Percentiles rank a stretch among this genome's conserved stretches.
These are phyloP conservation scores for Saccharomycopsis phalli DNA, from an alignment of 1,139 yeast species.

Conservation along the genomic window DNA sequence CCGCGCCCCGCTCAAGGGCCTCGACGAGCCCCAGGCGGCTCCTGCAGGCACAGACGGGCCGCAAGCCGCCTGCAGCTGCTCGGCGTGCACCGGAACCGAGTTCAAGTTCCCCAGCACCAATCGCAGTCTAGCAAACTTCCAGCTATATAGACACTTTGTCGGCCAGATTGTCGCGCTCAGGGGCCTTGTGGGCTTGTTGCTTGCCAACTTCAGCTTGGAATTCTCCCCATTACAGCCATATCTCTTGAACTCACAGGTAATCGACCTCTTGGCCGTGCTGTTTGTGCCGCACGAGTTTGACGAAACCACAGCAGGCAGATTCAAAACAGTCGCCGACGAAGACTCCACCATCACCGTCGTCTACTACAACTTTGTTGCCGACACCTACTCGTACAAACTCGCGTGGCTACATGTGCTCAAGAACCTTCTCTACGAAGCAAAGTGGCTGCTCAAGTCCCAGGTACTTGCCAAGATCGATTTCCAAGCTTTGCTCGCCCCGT, in stretches of 20 bases:
- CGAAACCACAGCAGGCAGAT: not conserved
- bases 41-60: not conserved
- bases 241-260: slow-evolving; percentile 46
- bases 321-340: no score
- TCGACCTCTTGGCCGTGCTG: slow-evolving; percentile 27
- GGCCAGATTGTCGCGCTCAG: slow-evolving; percentile 21
- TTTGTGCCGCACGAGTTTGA: not conserved
- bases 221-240: slow-evolving; percentile 63
- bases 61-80: no score
- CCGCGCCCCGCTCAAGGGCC: not conserved
- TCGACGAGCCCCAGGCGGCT: not conserved
- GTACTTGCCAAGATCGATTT: not conserved
- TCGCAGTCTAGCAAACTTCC: not conserved
- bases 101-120: not conserved
- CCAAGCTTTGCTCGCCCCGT: not conserved
- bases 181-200: slow-evolving; percentile 59
- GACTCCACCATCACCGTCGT: not conserved
- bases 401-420: slow-evolving; percentile 9
- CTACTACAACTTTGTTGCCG: not conserved
- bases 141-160: not conserved
- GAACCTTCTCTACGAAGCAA: slow-evolving; percentile 14
- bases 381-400: slow-evolving; percentile 3
- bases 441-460: not conserved
- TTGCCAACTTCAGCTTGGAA: slow-evolving; percentile 68
- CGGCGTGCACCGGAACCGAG: no score